Conservation (phyloP, 225 moss, liverwort and hornwort species). For the Lunularia cruciata region DNA sequence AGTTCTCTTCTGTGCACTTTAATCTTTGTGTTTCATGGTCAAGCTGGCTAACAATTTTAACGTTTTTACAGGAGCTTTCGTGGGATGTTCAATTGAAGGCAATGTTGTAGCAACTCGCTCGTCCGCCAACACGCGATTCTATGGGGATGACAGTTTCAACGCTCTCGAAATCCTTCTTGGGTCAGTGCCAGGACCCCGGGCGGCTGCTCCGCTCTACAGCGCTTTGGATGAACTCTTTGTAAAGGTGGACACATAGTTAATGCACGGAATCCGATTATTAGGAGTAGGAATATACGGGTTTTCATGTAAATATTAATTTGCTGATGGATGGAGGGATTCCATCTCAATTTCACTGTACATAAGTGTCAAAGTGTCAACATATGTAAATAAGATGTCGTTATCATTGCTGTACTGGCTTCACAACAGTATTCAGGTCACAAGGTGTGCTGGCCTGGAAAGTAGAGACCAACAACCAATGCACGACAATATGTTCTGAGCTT, state of each 20-base stretch:
- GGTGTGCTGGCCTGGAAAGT: not conserved
- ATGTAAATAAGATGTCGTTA: not conserved
- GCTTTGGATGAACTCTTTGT: constrained; percentile 48
- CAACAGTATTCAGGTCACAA: not conserved
- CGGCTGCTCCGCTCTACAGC: constrained; percentile 45
- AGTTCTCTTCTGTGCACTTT: too few relatives aligned
- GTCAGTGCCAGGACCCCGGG: constrained; percentile 41
- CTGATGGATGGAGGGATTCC: too few relatives aligned
- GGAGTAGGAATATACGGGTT: not conserved
- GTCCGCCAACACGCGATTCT: constrained; percentile 71
- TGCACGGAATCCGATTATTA: not conserved
- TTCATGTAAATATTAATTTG: not conserved
- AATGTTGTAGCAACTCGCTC: constrained; percentile 86
- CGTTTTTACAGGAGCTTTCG: constrained; percentile 67
- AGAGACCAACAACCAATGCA: not conserved
- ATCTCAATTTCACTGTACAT: constrained; percentile 2
- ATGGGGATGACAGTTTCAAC: constrained; percentile 72
- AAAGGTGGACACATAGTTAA: constrained; percentile 39
- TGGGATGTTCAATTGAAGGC: constrained; percentile 88
- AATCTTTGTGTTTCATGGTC: too few relatives aligned
- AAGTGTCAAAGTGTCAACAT: not conserved
- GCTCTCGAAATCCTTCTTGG: constrained; percentile 65
- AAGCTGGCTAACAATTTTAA: too few relatives aligned
- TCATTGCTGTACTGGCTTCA: not conserved
- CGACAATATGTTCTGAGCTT: not conserved